phyloP scores from a whole-genome alignment of 2,329 filamentous ascomycete genomes.

The Colletotrichum eremochloae region DNA sequence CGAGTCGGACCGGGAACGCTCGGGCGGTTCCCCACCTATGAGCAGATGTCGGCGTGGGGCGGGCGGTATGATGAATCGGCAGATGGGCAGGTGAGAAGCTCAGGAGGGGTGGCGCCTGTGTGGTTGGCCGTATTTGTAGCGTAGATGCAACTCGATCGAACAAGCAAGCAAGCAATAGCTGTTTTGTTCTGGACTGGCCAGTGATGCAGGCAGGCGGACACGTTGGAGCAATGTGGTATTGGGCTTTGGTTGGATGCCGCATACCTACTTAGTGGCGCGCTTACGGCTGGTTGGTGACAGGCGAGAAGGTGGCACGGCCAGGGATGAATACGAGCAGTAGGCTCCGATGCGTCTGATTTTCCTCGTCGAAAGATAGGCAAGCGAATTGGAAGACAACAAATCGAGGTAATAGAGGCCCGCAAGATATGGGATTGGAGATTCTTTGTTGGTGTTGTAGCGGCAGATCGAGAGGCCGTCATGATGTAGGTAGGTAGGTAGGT shows the following conservation, averaged over 20 bases:
- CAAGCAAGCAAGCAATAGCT: background rate
- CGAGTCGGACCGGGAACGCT: constrained; percentile 9
- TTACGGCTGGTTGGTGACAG: background rate
- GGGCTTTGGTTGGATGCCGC: constrained; percentile 3
- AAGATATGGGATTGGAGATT: background rate
- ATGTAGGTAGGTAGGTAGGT: background rate
- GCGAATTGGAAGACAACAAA: background rate
- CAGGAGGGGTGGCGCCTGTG: background rate
- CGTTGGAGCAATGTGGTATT: constrained; percentile 5
- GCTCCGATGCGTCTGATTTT: background rate
- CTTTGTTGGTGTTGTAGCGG: background rate
- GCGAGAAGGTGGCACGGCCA: background rate
- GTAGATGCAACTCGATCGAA: background rate
- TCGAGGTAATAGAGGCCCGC: no score
- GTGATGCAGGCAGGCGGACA: constrained; percentile 8
- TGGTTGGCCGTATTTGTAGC: background rate
- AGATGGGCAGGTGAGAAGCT: background rate
- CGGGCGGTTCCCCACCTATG: constrained; percentile 24
- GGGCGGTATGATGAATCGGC: constrained; percentile 14
- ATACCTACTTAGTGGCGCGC: background rate
- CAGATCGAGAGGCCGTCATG: background rate
- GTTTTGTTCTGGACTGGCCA: background rate
- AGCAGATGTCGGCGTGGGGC: constrained; percentile 18
- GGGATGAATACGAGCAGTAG: background rate
- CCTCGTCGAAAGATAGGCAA: background rate